Percentiles rank a stretch among this genome's conserved stretches.
Conservation (phyloP, 1,284 basidiomycete species). For the Leccinum subfulvum region DNA sequence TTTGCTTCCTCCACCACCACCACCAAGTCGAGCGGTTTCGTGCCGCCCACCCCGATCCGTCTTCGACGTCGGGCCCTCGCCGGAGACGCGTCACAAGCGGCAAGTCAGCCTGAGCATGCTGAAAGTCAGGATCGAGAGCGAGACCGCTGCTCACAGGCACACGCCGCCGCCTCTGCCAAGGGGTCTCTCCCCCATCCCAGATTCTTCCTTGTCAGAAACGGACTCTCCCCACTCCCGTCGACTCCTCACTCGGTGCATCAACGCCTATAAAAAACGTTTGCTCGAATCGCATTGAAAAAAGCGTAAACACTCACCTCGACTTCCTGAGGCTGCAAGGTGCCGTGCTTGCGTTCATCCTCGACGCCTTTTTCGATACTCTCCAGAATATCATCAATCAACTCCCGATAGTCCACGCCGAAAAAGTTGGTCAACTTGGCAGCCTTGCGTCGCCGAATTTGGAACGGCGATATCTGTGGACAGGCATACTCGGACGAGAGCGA, state of each 20-base stretch:
- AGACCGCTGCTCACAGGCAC: conserved; percentile 44
- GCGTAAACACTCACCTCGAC: conserved; percentile 54
- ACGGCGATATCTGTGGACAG: conserved; percentile 48
- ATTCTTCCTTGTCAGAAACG: conserved; percentile 17
- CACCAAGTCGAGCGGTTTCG: conserved; percentile 39
- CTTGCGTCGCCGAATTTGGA: conserved; percentile 66
- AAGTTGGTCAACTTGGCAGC: conserved; percentile 80
- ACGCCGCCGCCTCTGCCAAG: conserved; percentile 41
- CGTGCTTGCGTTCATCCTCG: conserved; percentile 61
- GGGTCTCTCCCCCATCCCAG: conserved; percentile 50
- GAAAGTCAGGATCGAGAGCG: conserved; percentile 84
- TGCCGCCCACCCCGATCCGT: conserved; percentile 49
- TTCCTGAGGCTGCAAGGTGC: conserved; percentile 63
- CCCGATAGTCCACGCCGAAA: conserved; percentile 79
- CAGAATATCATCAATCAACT: conserved; percentile 70
- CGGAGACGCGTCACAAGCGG: conserved; percentile 80
- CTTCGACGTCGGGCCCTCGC: conserved; percentile 67
- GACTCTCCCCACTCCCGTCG: conserved; percentile 33
- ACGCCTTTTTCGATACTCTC: conserved; percentile 76
- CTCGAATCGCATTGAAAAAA: neutral
- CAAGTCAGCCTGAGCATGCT: conserved; percentile 84
- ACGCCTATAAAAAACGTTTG: conserved; percentile 43
- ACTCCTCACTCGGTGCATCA: conserved; percentile 57
- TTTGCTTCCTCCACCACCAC: conserved; percentile 28
- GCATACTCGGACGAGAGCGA: conserved; percentile 55